Conservation (phyloP, 169 alveolate species). For the Amoebophrya sp. region DNA sequence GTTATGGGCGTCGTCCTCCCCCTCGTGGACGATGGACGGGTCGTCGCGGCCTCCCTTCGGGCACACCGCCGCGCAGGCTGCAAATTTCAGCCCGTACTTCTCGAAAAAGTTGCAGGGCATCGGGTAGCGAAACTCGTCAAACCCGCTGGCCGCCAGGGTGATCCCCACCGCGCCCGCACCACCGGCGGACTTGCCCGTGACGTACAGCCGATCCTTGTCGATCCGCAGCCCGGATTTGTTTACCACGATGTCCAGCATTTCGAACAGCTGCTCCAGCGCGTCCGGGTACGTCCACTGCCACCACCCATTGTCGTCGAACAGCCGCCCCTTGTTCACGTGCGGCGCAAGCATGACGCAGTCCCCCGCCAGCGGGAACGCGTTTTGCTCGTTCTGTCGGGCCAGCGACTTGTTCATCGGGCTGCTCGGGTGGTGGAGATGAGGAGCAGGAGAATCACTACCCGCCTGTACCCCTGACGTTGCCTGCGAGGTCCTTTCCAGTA, state of each 20-base stretch:
- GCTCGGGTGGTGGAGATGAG: not conserved
- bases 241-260: not conserved
- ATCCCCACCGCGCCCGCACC: not conserved
- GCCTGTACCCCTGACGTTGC: not conserved
- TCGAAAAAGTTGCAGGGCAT: not conserved
- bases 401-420: not conserved
- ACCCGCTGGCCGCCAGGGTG: not conserved
- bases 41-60: not conserved
- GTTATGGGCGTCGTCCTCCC: not conserved
- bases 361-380: not conserved
- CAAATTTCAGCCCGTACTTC: not conserved
- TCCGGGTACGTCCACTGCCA: slow-evolving; percentile 3
- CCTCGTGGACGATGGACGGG: not conserved
- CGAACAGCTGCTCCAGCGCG: not conserved
- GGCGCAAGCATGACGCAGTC: not conserved
- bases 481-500: no score
- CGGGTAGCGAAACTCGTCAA: not conserved
- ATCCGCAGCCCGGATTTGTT: not conserved
- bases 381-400: not conserved
- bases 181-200: not conserved
- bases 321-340: not conserved
- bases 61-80: not conserved
- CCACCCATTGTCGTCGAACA: not conserved
- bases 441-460: not conserved
- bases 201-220: not conserved